Evolutionary conservation across 305 asterid genomes (phyloP), one percentile per base, ranked within the genome.

Genomic region (Solanum chacoense): DNA sequence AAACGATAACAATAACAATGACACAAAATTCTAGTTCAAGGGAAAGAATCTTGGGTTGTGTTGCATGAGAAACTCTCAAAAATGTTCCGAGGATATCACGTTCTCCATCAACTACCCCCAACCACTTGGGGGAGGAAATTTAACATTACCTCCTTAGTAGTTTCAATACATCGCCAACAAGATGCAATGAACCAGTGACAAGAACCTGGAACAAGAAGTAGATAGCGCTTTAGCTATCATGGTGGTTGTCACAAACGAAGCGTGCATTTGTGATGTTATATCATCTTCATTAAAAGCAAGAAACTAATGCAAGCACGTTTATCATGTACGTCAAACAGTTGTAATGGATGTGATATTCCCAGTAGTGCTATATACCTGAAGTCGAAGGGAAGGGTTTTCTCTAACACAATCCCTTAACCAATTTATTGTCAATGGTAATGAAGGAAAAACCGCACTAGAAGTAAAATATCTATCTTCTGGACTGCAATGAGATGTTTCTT

Each of bases 121-220:
- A 24, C 32, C 32, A 67, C 18, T 13, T 67, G 32, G 74, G 1
- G 32, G 8, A 24, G 74, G 74, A 67, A 67, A 67, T 67, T 24
- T 16, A 28, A 35, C 38, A 67, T 94, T 91, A 95, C 89, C 94
- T 93, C 86, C 92, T 89, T n/a, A 96, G 93, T 55, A 96, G 93
- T 91, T 94, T 96, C 72, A 96, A 71, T 50, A 95, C 99, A 83
- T 96, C 99, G 85, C 99, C 98, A 40, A 96, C 99, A 79, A 96
- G 92, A 93, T 95, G 99, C 88, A 96, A 87, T 10, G 98, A 96
- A 29, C 98, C 99, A 28, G 98, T 95, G 75, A 95, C 99, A 85
- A 96, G 98, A 92, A 96, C 99, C 99, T 95, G 91, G 7, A 83
- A 83, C 11, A 50, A 50, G 42, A 50, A 83, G 73, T 55, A 50